Percentiles rank a stretch among this genome's conserved stretches.
These are phyloP conservation scores for Colletotrichum truncatum DNA, from an alignment of 2,329 filamentous ascomycete species.

Conservation along the genomic window DNA sequence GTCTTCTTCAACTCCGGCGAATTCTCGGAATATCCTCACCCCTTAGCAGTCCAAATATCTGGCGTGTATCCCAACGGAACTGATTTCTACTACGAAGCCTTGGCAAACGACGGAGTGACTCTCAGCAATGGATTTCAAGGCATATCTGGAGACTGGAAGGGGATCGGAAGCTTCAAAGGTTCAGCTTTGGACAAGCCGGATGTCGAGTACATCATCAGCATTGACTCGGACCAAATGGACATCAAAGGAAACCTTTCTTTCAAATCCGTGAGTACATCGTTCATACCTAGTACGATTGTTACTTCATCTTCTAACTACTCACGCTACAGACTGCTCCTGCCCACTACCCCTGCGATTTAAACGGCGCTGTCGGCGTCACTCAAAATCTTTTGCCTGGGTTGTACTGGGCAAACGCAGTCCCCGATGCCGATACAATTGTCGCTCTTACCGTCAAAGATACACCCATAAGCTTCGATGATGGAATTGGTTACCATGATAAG, in stretches of 20 bases:
- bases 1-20: not conserved
- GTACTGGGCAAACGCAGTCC: not conserved
- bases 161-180: not conserved
- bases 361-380: not conserved
- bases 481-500: constrained; percentile 56
- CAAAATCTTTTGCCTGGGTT: not conserved
- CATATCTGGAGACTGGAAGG: not conserved
- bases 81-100: not conserved
- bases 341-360: not conserved
- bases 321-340: not conserved
- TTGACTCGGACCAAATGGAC: not conserved
- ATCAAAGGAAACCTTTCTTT: not conserved
- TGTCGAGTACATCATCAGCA: not conserved
- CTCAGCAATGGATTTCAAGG: not conserved
- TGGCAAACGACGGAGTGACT: not conserved
- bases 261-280: not conserved
- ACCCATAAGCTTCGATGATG: constrained; percentile 23
- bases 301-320: fast-evolving
- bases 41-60: not conserved
- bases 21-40: not conserved
- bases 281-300: too few relatives aligned
- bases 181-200: not conserved
- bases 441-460: not conserved
- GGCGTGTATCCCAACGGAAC: not conserved
- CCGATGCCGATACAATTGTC: not conserved